A percentile compares a stretch with the other conserved stretches of the same genome.
Conservation (phyloP, 805 yeast species). For the Tetrapisispora namnaoensis region DNA sequence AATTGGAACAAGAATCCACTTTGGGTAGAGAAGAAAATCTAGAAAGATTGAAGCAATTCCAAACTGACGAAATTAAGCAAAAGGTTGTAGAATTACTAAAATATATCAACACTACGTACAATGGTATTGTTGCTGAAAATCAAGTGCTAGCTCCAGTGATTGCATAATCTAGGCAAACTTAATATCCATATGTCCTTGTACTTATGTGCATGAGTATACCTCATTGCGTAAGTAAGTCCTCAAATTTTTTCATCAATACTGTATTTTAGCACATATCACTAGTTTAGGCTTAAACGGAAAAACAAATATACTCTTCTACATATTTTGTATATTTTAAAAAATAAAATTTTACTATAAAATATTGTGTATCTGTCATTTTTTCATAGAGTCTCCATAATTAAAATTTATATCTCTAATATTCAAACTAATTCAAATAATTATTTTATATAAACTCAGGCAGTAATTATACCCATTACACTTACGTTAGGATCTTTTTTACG, state of each 20-base stretch:
- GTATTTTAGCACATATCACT: conserved; percentile 2
- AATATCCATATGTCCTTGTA: not conserved
- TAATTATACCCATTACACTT: no score
- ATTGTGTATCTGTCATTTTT: not conserved
- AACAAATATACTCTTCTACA: not conserved
- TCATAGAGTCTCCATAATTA: not conserved
- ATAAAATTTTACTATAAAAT: not conserved
- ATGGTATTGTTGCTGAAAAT: conserved; percentile 50
- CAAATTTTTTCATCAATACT: not conserved
- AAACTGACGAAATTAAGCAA: conserved; percentile 50
- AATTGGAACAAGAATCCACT: conserved; percentile 61
- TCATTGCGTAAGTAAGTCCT: not conserved
- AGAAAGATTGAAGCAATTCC: conserved; percentile 72
- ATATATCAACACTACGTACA: conserved; percentile 54
- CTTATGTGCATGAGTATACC: not conserved
- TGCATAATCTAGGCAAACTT: conserved; percentile 14
- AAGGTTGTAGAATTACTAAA: conserved; percentile 64
- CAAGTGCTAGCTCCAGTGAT: conserved; percentile 29
- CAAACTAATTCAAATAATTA: no score
- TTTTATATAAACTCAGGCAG: no score
- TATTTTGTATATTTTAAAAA: not conserved
- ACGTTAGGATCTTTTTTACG: no score
- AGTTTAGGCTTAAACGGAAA: conserved; percentile 1
- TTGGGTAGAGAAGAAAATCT: conserved; percentile 78
- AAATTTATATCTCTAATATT: no score